Evolutionary conservation across 495 filamentous ascomycete species (phyloP).

Genomic region (Penicillium robsamsonii): DNA sequence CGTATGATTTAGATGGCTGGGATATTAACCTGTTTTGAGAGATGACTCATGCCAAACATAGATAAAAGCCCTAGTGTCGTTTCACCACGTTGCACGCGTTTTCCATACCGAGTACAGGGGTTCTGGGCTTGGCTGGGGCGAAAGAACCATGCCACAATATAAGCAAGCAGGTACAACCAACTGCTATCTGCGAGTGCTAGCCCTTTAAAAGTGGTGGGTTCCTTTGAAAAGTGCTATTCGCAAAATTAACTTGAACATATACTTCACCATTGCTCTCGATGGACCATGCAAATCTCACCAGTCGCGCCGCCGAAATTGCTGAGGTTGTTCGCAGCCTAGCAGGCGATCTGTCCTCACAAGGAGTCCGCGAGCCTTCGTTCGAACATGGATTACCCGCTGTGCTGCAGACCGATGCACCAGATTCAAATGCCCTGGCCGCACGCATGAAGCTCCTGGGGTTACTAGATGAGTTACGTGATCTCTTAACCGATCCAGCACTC

Average conservation of each 20-base stretch:
- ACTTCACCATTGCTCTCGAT: slow-evolving; percentile 4
- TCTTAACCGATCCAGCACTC: slow-evolving; percentile 17
- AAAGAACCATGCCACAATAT: background rate
- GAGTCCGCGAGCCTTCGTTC: slow-evolving; percentile 19
- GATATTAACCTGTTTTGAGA: background rate
- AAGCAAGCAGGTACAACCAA: background rate
- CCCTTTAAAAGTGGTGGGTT: background rate
- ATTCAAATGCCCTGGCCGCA: slow-evolving; percentile 8
- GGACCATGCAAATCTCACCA: slow-evolving; percentile 3
- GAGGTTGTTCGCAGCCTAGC: slow-evolving; percentile 5
- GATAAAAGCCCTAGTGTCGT: background rate
- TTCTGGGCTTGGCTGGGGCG: background rate
- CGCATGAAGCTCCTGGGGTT: slow-evolving; percentile 13
- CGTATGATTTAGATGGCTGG: too few relatives aligned
- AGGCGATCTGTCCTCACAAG: slow-evolving; percentile 9
- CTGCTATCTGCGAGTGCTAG: background rate
- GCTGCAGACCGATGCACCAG: slow-evolving; percentile 14
- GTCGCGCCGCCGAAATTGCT: slow-evolving; percentile 11
- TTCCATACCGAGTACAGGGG: background rate
- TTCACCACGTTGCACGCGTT: background rate
- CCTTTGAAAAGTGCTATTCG: background rate
- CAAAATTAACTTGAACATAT: background rate
- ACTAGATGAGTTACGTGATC: slow-evolving; percentile 14
- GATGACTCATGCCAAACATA: background rate
- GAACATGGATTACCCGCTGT: slow-evolving; percentile 13